Base-by-base conservation (phyloP, 371 early-diverging fungal genomes). In the Coemansia sp. region DNA sequence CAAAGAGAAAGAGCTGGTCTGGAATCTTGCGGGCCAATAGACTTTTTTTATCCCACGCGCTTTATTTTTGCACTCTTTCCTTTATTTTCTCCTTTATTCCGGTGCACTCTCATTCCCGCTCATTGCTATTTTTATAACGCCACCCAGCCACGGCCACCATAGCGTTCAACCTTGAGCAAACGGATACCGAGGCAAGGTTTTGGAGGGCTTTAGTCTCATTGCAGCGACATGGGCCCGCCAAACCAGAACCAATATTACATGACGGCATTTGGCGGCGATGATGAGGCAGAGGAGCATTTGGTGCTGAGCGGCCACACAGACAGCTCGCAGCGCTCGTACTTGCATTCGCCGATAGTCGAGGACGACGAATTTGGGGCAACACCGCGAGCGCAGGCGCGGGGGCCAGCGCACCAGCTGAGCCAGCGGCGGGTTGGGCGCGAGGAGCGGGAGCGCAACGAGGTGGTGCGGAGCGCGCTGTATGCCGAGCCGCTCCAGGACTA, bases 301-400 rank as follows among this genome's bases (percentile, higher is more conserved):
- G 68, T 54, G 10, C 42, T 36, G 33, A 65, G 42, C 33, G 35
- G 65, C 3, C 38, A 48, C 35, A 51, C 58, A 4, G 69, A 65
- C 57, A 49, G 57, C 43, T 41, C 58, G 11, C 55, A 38, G 45
- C 68, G 50, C 61, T 68, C 68, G 59, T 72, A 72, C 59, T 43
- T 72, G 61, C 42, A 72, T 54, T 72, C 74, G 38, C 74, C 74
- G 0, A 48, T 72, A 7, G 74, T 68, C 26, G n/a, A n/a, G n/a
- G 74, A 64, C 36, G 74, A 72, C 65, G 74, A 64, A 36, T 60
- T 65, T 7, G 61, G 61, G 7, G 64, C 65, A 2, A 69, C 65
- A 50, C 69, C 61, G 52, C 41, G 47, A 57, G 35, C 62, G 31
- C 61, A 68, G 55, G 42, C 69, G 6, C 65, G 68, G 52, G 69